phyloP scores from a whole-genome alignment of 352 stramenopile species.

The Discostella stelligera region DNA sequence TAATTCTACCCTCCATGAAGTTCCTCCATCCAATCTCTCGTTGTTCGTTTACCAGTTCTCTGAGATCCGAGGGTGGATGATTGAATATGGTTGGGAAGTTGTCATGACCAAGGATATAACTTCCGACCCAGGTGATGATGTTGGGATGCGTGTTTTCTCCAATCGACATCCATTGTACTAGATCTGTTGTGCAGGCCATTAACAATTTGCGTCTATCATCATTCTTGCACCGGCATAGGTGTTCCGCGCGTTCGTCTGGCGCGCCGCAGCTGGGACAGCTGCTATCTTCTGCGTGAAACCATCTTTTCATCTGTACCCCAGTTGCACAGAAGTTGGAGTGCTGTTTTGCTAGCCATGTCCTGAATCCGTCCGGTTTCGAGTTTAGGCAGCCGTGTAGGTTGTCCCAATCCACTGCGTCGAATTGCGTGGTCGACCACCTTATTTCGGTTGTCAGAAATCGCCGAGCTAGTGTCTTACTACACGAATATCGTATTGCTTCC shows the following conservation, averaged over 20 bases:
- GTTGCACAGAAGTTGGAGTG: slow-evolving; percentile 6
- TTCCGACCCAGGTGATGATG: not conserved
- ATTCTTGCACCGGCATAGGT: not conserved
- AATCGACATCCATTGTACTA: not conserved
- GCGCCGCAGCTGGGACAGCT: not conserved
- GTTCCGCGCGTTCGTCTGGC: not conserved
- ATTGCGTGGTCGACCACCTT: not conserved
- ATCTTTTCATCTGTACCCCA: not conserved
- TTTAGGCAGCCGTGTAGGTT: not conserved
- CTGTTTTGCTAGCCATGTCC: slow-evolving; percentile 5
- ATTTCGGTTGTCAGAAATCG: not conserved
- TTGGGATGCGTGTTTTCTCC: slow-evolving; percentile 1
- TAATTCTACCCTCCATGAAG: not conserved
- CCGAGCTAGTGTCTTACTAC: not conserved
- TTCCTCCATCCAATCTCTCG: not conserved
- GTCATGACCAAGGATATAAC: not conserved
- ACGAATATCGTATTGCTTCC: not conserved
- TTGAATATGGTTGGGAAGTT: no score
- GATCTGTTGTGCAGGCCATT: not conserved
- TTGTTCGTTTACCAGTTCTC: not conserved
- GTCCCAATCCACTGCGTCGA: not conserved
- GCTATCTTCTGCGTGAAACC: not conserved
- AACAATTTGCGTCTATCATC: not conserved
- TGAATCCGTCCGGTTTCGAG: not conserved
- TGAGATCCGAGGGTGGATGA: no score